Evolutionary conservation across 2,329 filamentous ascomycete genomes (phyloP), one percentile per base, ranked within the genome.

Genomic region (Furcasterigmium sp.): DNA sequence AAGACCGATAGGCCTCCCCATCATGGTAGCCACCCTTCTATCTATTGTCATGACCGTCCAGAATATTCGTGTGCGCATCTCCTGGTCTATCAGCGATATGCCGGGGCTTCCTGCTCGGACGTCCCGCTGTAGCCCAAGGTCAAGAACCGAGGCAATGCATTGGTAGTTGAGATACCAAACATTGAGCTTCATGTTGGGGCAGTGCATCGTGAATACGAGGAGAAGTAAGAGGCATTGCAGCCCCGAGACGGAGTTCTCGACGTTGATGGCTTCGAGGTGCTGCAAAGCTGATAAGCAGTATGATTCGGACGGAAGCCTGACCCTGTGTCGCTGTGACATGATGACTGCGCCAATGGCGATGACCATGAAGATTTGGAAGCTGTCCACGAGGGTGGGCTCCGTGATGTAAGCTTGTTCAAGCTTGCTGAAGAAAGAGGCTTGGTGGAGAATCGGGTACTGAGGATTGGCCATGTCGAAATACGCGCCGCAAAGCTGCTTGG

Each of bases 111-210:
- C 58, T 1, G 64, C 68, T 20, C 39, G 44, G 7, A 76, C 64
- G 40, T 75, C 65, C 18, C 75, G 62, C 42, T 78, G 75, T 0
- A 78, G 54, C 0, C 74, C 75, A 2, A 78, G 51, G 36, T 78
- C 75, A 3, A 78, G 56, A 1, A 75, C 56, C 0, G 68, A 62
- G 1, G 73, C 73, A 9, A 78, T 60, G 30, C 73, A 76, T 46
- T 77, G 74, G 42, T 78, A 78, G 42, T 77, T 75, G 2, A 78
- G 56, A 42, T 74, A 73, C 75, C 75, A 78, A 1, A 74, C 59
- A 43, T 75, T 77, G 4, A 77, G 51, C 1, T 64, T 58, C 39
- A 72, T 66, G 2, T 63, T 69, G 0, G 73, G 69, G 46, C 67
- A 76, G 28, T 76, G 68, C 11, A 78, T 60, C 0, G 73, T 70